Evolutionary conservation across 805 yeast species (phyloP).

Genomic region (Starmerella stigmatis): DNA sequence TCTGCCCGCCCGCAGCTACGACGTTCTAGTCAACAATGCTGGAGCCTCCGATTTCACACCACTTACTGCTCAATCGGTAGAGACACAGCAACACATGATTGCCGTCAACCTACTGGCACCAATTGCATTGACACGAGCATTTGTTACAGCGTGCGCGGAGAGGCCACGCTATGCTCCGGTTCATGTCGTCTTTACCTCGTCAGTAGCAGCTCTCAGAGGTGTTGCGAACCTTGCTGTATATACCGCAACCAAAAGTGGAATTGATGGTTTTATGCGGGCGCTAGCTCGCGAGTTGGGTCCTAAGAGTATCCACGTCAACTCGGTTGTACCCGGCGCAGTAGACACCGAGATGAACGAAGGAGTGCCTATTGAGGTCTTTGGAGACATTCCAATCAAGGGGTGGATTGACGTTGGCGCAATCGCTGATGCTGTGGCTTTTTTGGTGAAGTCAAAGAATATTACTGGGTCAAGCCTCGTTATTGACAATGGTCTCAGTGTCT

Average conservation of each 20-base stretch:
- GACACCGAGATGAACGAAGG: background rate
- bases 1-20: background rate
- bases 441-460: background rate
- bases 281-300: background rate
- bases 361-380: conserved; percentile 2
- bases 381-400: background rate
- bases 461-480: background rate
- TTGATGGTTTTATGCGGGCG: background rate
- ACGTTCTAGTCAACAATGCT: background rate
- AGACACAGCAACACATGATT: background rate
- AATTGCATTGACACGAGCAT: background rate
- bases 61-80: background rate
- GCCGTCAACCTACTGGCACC: background rate
- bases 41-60: background rate
- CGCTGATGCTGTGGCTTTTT: background rate
- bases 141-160: background rate
- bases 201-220: background rate
- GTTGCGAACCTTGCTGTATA: background rate
- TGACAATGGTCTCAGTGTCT: background rate
- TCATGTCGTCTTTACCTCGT: background rate
- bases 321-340: background rate
- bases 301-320: background rate
- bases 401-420: background rate
- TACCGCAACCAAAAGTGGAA: background rate
- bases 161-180: background rate